phyloP scores from a whole-genome alignment of 2,329 filamentous ascomycete species.

The Paecilomyces variotii region DNA sequence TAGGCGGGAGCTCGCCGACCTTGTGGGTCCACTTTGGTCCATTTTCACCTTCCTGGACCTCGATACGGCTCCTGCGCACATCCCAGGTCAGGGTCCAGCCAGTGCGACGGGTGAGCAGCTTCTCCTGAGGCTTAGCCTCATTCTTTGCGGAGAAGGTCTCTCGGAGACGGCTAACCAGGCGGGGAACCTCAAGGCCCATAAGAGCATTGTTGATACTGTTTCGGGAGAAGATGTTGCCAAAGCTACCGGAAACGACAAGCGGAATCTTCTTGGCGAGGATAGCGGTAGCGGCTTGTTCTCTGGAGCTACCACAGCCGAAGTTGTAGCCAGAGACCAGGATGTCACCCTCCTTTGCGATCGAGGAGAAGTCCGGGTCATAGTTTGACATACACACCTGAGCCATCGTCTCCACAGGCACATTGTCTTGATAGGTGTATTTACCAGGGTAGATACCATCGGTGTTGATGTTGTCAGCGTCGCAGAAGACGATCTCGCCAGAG shows the following conservation, averaged over 20 bases:
- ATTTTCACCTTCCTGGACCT: slow-evolving; percentile 59
- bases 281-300: slow-evolving; percentile 84
- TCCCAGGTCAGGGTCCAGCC: slow-evolving; percentile 84
- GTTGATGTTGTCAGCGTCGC: slow-evolving; percentile 78
- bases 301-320: slow-evolving; percentile 73
- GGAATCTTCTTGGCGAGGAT: slow-evolving; percentile 74
- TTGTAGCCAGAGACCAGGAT: slow-evolving; percentile 80
- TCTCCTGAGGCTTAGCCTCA: slow-evolving; percentile 30
- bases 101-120: slow-evolving; percentile 60
- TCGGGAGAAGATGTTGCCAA: slow-evolving; percentile 76
- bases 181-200: slow-evolving; percentile 30
- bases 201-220: slow-evolving; percentile 38
- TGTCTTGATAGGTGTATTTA: slow-evolving; percentile 87
- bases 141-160: slow-evolving; percentile 28
- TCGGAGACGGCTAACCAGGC: slow-evolving; percentile 24
- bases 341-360: slow-evolving; percentile 59
- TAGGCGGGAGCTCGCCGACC: slow-evolving; percentile 74
- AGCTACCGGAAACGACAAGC: slow-evolving; percentile 71
- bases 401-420: slow-evolving; percentile 70
- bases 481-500: slow-evolving; percentile 79
- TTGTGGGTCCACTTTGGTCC: slow-evolving; percentile 67
- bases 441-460: slow-evolving; percentile 91
- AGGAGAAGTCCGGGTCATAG: slow-evolving; percentile 68
- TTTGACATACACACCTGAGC: slow-evolving; percentile 88
- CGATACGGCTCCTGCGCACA: slow-evolving; percentile 61